phyloP scores from a whole-genome alignment of 2,329 filamentous ascomycete species.

The Dactylella cylindrospora region DNA sequence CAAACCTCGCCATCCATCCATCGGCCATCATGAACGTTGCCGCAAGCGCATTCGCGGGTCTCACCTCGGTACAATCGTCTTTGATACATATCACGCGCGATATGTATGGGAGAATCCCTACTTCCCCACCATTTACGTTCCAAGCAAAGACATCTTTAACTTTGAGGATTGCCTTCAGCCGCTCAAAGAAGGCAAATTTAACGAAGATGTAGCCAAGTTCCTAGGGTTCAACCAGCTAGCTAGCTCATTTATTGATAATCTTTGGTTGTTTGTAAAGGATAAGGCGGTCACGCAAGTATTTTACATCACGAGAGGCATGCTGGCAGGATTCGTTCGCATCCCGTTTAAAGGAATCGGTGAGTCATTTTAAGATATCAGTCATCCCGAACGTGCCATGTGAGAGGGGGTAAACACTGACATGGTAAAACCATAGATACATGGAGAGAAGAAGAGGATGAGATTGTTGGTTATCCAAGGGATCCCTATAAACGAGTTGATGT shows the following conservation, averaged over 20 bases:
- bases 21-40: conserved; percentile 18
- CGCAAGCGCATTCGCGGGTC: conserved; percentile 30
- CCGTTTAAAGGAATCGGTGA: conserved; percentile 26
- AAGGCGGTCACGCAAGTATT: conserved; percentile 1
- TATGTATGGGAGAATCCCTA: conserved; percentile 36
- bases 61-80: conserved; percentile 1
- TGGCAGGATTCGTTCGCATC: conserved; percentile 23
- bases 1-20: conserved; percentile 6
- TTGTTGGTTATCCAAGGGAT: conserved; percentile 17
- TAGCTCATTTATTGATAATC: neutral
- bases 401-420: too few species aligned
- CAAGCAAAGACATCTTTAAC: conserved; percentile 5
- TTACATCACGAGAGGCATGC: conserved; percentile 3
- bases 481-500: conserved; percentile 27
- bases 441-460: conserved; percentile 37
- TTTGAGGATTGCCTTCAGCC: neutral
- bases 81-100: conserved; percentile 19
- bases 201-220: conserved; percentile 1
- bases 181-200: neutral
- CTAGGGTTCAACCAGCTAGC: neutral
- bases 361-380: too few species aligned
- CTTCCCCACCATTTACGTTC: conserved; percentile 32
- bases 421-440: conserved; percentile 6
- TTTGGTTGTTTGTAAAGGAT: conserved; percentile 1
- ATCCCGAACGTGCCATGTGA: too few species aligned